Evolutionary conservation across 345 rosid genomes (phyloP).

Genomic region (Carallia brachiata): DNA sequence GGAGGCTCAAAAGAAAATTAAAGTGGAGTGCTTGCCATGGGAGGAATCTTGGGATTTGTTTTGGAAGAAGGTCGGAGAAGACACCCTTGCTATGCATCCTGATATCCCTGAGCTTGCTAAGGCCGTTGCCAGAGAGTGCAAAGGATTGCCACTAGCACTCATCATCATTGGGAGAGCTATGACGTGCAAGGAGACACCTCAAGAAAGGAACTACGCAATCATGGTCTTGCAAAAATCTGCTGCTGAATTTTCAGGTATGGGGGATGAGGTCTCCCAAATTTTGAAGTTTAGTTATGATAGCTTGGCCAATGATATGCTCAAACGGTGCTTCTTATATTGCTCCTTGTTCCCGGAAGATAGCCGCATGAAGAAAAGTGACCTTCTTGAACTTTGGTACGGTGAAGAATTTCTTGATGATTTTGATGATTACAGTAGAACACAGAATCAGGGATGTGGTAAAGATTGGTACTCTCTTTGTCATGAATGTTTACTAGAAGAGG

Average conservation of each 20-base stretch:
- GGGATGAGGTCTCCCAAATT: background rate
- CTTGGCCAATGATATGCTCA: background rate
- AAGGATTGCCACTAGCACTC: slow-evolving; percentile 33
- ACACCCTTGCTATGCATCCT: slow-evolving; percentile 24
- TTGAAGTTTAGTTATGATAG: background rate
- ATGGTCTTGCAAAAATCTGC: background rate
- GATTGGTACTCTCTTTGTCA: slow-evolving; percentile 20
- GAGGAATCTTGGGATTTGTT: too few species aligned
- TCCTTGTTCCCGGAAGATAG: slow-evolving; percentile 19
- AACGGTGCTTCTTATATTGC: too few species aligned
- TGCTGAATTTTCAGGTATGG: too few species aligned
- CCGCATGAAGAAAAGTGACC: background rate
- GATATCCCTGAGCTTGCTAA: slow-evolving; percentile 32
- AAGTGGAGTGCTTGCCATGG: too few species aligned
- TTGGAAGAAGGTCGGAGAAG: slow-evolving; percentile 22
- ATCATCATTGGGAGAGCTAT: slow-evolving; percentile 37
- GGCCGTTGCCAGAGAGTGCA: slow-evolving; percentile 29
- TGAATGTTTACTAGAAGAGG: slow-evolving; percentile 28
- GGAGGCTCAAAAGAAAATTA: too few species aligned
- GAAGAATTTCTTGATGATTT: slow-evolving; percentile 12
- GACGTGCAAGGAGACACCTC: slow-evolving; percentile 33
- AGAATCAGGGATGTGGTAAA: background rate
- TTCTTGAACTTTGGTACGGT: slow-evolving; percentile 18
- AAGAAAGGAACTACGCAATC: slow-evolving; percentile 36
- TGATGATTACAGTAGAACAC: background rate